phyloP scores from a whole-genome alignment of 1,284 basidiomycete genomes.

The Crucibulum parvulum region DNA sequence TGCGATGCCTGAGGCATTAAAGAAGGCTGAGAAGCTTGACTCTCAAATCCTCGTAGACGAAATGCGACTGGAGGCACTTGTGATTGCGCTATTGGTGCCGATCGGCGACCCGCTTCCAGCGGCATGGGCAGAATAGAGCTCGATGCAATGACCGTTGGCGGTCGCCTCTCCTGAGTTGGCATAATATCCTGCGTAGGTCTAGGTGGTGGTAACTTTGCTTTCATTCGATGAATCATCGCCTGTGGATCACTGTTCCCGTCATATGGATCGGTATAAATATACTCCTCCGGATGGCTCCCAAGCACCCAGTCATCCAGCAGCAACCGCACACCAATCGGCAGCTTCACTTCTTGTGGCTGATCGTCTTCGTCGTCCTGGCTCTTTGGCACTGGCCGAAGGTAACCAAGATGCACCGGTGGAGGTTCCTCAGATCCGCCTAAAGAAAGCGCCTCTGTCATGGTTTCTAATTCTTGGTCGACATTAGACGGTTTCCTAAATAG shows the following conservation, averaged over 20 bases:
- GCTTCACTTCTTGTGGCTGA: conserved; percentile 19
- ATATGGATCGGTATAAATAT: conserved; percentile 64
- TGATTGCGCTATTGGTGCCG: background rate
- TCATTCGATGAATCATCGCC: conserved; percentile 2
- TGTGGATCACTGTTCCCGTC: conserved; percentile 24
- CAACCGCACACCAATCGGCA: conserved; percentile 61
- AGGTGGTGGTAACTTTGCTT: background rate
- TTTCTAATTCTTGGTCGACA: conserved; percentile 47
- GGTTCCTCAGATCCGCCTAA: conserved; percentile 51
- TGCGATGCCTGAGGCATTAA: conserved; percentile 38
- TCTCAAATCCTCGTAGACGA: conserved; percentile 11
- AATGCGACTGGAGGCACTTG: background rate
- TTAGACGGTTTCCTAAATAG: conserved; percentile 39
- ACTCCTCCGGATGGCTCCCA: conserved; percentile 56
- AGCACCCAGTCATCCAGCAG: conserved; percentile 73
- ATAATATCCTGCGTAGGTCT: conserved; percentile 4
- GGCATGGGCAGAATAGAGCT: background rate
- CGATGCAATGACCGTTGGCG: conserved; percentile 5
- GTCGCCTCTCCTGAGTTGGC: conserved; percentile 19
- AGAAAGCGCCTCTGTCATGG: conserved; percentile 62
- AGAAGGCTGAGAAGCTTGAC: conserved; percentile 1
- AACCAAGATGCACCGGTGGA: conserved; percentile 64
- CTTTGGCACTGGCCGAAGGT: conserved; percentile 55
- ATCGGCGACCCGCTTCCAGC: background rate
- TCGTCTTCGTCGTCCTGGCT: conserved; percentile 31